Conservation (phyloP, 2,329 filamentous ascomycete species). For the Knufia petricola region DNA sequence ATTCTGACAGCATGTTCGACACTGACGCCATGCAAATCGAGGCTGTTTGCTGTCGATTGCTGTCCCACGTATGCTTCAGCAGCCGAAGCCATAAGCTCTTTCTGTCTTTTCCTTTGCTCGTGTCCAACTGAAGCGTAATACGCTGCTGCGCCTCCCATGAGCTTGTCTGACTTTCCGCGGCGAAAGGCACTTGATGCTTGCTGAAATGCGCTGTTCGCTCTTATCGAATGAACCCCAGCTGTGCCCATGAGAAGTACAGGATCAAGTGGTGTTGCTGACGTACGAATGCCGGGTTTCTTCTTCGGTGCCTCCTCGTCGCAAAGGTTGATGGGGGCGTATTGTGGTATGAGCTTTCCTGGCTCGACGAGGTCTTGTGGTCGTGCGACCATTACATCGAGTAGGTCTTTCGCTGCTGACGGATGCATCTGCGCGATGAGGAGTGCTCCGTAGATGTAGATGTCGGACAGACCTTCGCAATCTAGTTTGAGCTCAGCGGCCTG, state of each 20-base stretch:
- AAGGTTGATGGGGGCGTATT: slow-evolving; percentile 34
- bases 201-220: slow-evolving; percentile 43
- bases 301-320: slow-evolving; percentile 18
- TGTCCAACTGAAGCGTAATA: slow-evolving; percentile 66
- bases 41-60: slow-evolving; percentile 50
- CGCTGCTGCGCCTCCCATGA: slow-evolving; percentile 65
- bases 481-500: slow-evolving; percentile 45
- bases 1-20: slow-evolving; percentile 77
- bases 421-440: slow-evolving; percentile 50
- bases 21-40: slow-evolving; percentile 77
- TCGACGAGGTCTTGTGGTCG: slow-evolving; percentile 23
- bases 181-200: slow-evolving; percentile 52
- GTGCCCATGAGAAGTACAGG: slow-evolving; percentile 5
- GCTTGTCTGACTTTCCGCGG: slow-evolving; percentile 56
- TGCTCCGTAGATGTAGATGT: slow-evolving; percentile 42
- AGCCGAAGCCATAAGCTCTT: slow-evolving; percentile 51
- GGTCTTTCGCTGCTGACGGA: slow-evolving; percentile 47
- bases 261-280: slow-evolving; percentile 9
- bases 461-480: slow-evolving; percentile 45
- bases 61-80: slow-evolving; percentile 61
- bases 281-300: slow-evolving; percentile 5
- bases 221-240: slow-evolving; percentile 38
- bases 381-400: slow-evolving; percentile 46
- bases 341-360: slow-evolving; percentile 27
- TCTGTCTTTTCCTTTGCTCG: slow-evolving; percentile 50